Base-by-base conservation (phyloP, 2,329 filamentous ascomycete genomes). In the Nemania diffusa region DNA sequence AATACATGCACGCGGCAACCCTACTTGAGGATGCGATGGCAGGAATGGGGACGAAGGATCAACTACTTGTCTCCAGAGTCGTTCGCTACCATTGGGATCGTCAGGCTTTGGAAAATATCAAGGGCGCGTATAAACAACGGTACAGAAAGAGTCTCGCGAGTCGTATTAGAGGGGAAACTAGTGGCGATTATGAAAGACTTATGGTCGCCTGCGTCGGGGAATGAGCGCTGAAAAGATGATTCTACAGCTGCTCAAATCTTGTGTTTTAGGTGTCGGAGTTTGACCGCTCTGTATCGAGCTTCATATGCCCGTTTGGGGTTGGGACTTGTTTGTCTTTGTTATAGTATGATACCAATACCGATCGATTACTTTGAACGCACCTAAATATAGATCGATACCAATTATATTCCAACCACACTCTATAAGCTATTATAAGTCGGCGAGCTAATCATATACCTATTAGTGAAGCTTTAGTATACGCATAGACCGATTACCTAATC, bases 11-110 rank as follows among this genome's bases (percentile, higher is more conserved):
- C 71, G 94, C 97, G 73, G 96, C 94, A 0, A 82, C 86, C 24
- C 83, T 93, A 4, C 84, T 98, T n/a, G 94, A 97, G 77, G 91
- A 92, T 15, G 85, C 91, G 17, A 98, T 98, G 95, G 86, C 88
- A 1, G 96, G 95, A 0, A 74, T 91, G 70, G 95, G 95, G 2
- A 98, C 96, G 11, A 95, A 96, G 79, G 94, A 99, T 69, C 83
- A 89, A 34, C 84, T 94, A 8, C 85, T 98, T 2, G 87, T 97
- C 17, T 86, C 90, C 29, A 86, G 94, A n/a, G 85, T 96, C 3
- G 88, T 97, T 1, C 86, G 92, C 24, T 85, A 88, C 56, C 95
- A 98, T 79, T 98, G 95, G 95, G 89, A 97, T 76, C 85, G 85
- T 42, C 84, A 84, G 62, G 88, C 92, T 72, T 84, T 97, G 84